phyloP scores from a whole-genome alignment of 495 filamentous ascomycete genomes.

The Aspergillus biplanus region DNA sequence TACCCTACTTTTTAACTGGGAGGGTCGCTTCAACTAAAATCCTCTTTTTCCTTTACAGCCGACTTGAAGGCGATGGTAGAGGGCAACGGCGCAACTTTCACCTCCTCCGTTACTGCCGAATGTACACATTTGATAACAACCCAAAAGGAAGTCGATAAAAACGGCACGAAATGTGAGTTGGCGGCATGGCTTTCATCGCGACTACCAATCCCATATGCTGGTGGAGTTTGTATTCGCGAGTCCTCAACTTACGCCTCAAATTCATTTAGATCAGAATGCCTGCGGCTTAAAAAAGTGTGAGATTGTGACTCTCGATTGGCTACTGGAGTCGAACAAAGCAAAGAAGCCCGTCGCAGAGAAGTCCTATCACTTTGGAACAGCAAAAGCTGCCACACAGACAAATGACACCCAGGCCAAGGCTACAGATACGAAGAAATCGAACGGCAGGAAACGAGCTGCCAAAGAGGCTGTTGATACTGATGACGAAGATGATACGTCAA shows the following conservation, averaged over 20 bases:
- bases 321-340: slow-evolving; percentile 52
- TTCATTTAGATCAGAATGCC: slow-evolving; percentile 54
- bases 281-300: slow-evolving; percentile 45
- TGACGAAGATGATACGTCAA: slow-evolving; percentile 21
- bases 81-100: slow-evolving; percentile 52
- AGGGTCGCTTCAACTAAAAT: slow-evolving; percentile 3
- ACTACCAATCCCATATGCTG: background rate
- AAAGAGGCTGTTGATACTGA: slow-evolving; percentile 25
- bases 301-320: slow-evolving; percentile 67
- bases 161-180: slow-evolving; percentile 42
- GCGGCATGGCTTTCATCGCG: background rate
- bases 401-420: slow-evolving; percentile 3
- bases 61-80: slow-evolving; percentile 45
- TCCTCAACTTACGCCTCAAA: background rate
- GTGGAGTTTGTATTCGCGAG: too few relatives aligned
- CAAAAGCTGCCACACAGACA: slow-evolving; percentile 1
- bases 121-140: slow-evolving; percentile 67
- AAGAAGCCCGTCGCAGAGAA: slow-evolving; percentile 49
- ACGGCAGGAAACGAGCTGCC: slow-evolving; percentile 13
- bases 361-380: slow-evolving; percentile 34
- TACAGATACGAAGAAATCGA: slow-evolving; percentile 15
- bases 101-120: slow-evolving; percentile 44
- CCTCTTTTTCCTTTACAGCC: slow-evolving; percentile 26
- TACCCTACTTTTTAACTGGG: background rate
- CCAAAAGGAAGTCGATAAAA: slow-evolving; percentile 55